phyloP scores from a whole-genome alignment of 345 rosid genomes.

The Melastoma malabathricum region DNA sequence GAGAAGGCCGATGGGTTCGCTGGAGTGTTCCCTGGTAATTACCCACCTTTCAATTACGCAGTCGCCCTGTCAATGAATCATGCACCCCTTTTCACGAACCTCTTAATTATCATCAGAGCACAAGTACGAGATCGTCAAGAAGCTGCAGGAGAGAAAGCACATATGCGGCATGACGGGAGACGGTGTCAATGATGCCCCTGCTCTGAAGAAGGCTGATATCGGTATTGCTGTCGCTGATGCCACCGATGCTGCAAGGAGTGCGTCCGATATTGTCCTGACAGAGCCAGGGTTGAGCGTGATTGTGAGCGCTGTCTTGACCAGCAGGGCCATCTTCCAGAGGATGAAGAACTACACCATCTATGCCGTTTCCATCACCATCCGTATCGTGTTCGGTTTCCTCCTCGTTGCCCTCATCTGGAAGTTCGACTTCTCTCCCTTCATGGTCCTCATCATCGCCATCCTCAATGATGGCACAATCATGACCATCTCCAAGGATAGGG shows the following conservation, averaged over 20 bases:
- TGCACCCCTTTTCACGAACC: neutral
- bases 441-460: constrained; percentile 71
- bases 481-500: constrained; percentile 76
- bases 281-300: constrained; percentile 77
- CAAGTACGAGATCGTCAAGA: constrained; percentile 68
- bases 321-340: constrained; percentile 80
- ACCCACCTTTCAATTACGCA: neutral
- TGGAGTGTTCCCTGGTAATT: constrained; percentile 76
- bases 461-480: constrained; percentile 79
- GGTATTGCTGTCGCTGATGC: constrained; percentile 83
- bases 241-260: constrained; percentile 71
- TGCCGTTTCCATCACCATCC: constrained; percentile 76
- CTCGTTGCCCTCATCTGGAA: constrained; percentile 63
- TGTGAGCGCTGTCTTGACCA: constrained; percentile 60
- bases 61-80: neutral
- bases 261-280: constrained; percentile 68
- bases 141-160: constrained; percentile 62
- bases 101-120: constrained; percentile 29
- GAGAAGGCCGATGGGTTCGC: constrained; percentile 82
- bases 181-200: constrained; percentile 80
- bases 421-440: constrained; percentile 78
- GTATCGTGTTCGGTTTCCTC: constrained; percentile 71
- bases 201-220: constrained; percentile 68
- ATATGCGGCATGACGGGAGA: constrained; percentile 88
- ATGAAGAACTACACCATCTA: constrained; percentile 92